Conservation (phyloP, 2,329 filamentous ascomycete genomes). For the Penicillium sp. region DNA sequence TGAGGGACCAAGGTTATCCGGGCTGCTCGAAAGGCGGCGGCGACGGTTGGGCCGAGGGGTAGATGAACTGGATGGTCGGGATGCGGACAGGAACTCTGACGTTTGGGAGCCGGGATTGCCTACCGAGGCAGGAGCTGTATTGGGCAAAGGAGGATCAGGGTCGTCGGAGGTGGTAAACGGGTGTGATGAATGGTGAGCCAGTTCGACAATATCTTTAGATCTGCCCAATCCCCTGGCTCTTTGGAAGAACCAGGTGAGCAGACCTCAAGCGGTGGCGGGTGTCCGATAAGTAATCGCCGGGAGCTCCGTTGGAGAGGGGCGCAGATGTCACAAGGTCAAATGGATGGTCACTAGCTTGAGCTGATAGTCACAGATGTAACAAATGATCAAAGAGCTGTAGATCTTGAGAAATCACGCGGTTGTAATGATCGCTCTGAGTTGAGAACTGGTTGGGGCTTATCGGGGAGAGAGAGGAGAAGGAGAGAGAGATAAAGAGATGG, state of each 20-base stretch:
- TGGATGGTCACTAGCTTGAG: neutral
- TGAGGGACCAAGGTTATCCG: conserved; percentile 19
- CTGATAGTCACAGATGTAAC: neutral
- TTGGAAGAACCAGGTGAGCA: conserved; percentile 39
- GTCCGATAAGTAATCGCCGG: conserved; percentile 24
- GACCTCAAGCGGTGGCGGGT: conserved; percentile 25
- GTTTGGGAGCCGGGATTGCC: conserved; percentile 13
- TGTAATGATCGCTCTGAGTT: neutral
- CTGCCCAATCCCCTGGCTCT: conserved; percentile 38
- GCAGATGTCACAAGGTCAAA: conserved; percentile 5
- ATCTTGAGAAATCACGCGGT: neutral
- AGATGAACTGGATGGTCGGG: conserved; percentile 7
- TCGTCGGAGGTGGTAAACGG: conserved; percentile 60
- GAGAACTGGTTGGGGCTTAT: neutral
- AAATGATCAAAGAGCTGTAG: neutral
- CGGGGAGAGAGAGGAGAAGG: neutral
- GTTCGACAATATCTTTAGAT: conserved; percentile 50
- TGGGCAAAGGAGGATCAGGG: conserved; percentile 51
- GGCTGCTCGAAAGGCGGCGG: conserved; percentile 27
- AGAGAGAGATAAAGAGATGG: neutral
- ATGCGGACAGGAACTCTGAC: conserved; percentile 10
- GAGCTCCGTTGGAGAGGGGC: conserved; percentile 7
- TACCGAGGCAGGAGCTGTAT: conserved; percentile 36
- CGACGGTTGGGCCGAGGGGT: conserved; percentile 10
- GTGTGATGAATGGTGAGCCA: conserved; percentile 60